Evolutionary conservation across 2,329 filamentous ascomycete species (phyloP), one percentile per base, ranked within the genome.

Genomic region (Neofusicoccum ribis): DNA sequence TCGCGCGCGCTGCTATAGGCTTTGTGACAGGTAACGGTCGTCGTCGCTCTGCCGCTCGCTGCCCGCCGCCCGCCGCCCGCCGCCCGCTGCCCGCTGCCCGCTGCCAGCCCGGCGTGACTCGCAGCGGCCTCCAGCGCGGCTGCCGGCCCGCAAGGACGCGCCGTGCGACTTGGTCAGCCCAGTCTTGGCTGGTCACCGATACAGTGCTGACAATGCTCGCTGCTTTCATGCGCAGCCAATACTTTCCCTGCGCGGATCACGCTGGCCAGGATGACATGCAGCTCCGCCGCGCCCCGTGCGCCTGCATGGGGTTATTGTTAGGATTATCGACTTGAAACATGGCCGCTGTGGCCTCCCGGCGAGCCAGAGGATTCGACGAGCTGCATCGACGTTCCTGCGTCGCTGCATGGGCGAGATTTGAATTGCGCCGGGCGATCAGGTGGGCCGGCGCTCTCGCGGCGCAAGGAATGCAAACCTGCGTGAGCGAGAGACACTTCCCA

Each of bases 381-480:
- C 56, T 60, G 56, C 41, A 27, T 60, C 56, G 74, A 76, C 77
- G 76, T 78, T 78, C 76, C 76, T 78, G 76, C 76, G 73, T 78
- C 56, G 56, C 56, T 60, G 56, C 56, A 60, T 60, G 56, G 56
- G 72, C 72, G 70, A 69, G 74, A 76, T 76, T 65, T 70, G 66
- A 66, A 65, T 64, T 27, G 20, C 68, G 46, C 63, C 17, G 47
- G 65, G 39, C 66, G 63, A 60, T 63, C 67, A 63, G 59, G 70
- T 71, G 69, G 68, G 68, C 65, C 68, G 66, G 61, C 67, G 70
- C 71, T 65, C 69, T 69, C 70, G 67, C 71, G 72, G 74, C 73
- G 74, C 72, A 77, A 77, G 75, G 75, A 77, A 76, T 77, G 75
- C 74, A 68, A 70, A 71, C 69, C 70, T 70, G 71, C 72, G 70